Evolutionary conservation across 306 rosid species (phyloP).

Genomic region (Prunus padus): DNA sequence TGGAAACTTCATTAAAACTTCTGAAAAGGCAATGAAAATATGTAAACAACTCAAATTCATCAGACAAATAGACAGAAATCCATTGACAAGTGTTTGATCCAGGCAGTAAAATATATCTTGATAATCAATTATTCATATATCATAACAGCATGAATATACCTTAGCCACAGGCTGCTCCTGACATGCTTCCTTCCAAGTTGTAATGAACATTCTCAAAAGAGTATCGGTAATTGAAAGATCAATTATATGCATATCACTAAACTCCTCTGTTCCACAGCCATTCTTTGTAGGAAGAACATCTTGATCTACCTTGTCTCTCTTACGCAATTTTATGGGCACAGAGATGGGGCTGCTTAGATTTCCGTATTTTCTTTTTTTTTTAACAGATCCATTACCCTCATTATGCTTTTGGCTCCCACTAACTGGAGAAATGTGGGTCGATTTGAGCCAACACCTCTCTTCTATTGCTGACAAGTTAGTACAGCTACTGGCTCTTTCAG

Average conservation of each 20-base stretch:
- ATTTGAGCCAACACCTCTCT: conserved; percentile 69
- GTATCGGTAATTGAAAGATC: conserved; percentile 39
- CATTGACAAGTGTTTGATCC: not conserved
- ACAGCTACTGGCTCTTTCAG: conserved; percentile 67
- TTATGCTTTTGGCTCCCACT: conserved; percentile 33
- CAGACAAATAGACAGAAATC: not conserved
- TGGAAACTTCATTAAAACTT: not conserved
- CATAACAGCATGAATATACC: conserved; percentile 43
- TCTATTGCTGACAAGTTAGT: conserved; percentile 80
- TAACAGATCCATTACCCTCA: conserved; percentile 33
- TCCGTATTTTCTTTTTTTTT: conserved; percentile 33
- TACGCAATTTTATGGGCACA: conserved; percentile 20
- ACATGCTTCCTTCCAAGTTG: conserved; percentile 87
- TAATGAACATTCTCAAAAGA: conserved; percentile 55
- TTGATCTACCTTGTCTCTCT: conserved; percentile 16
- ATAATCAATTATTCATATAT: not conserved
- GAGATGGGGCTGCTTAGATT: conserved; percentile 11
- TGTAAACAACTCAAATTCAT: not conserved
- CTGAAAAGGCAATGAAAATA: not conserved
- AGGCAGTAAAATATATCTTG: not conserved
- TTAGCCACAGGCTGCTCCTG: conserved; percentile 36
- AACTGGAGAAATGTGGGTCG: conserved; percentile 33
- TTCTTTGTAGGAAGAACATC: conserved; percentile 17
- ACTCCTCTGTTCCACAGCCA: conserved; percentile 19
- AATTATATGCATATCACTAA: not conserved